Evolutionary conservation across 208 protist genomes (phyloP).

Genomic region (Trypanosoma cruzi): DNA sequence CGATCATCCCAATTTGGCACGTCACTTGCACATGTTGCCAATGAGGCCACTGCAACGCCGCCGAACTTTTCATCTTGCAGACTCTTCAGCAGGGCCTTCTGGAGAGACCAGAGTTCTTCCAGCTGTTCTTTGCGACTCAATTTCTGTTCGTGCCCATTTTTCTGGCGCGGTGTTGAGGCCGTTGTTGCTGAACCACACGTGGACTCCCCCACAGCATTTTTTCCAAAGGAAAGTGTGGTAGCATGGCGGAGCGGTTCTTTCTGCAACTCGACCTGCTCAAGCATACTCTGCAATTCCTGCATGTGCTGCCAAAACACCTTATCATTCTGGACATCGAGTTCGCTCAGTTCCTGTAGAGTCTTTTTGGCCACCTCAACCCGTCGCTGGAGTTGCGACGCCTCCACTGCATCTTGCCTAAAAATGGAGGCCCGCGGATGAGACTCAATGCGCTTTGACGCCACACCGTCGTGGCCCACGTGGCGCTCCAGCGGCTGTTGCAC

Average conservation of each 20-base stretch:
- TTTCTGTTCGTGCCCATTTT: neutral
- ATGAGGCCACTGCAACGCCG: slow-evolving; percentile 8
- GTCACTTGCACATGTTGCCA: neutral
- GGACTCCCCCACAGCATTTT: neutral
- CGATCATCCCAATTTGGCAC: neutral
- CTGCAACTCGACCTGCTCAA: neutral
- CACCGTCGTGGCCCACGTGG: neutral
- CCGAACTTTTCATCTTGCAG: neutral
- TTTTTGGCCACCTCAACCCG: slow-evolving; percentile 20
- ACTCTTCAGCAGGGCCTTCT: slow-evolving; percentile 12
- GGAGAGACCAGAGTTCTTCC: slow-evolving; percentile 5
- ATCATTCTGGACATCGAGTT: slow-evolving; percentile 22
- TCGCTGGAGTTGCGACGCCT: slow-evolving; percentile 13
- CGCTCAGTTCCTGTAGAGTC: slow-evolving; percentile 25
- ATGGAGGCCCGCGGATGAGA: neutral
- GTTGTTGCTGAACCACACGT: neutral
- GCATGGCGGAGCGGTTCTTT: neutral
- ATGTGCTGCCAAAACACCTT: slow-evolving; percentile 19
- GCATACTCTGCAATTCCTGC: slow-evolving; percentile 13
- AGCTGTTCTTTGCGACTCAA: slow-evolving; percentile 3
- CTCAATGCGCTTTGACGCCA: neutral
- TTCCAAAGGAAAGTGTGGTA: neutral
- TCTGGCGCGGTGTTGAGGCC: neutral
- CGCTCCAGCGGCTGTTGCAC: neutral
- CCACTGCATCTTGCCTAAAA: neutral